Evolutionary conservation across 805 yeast species (phyloP).

Genomic region (Kodamaea neixiangensis): DNA sequence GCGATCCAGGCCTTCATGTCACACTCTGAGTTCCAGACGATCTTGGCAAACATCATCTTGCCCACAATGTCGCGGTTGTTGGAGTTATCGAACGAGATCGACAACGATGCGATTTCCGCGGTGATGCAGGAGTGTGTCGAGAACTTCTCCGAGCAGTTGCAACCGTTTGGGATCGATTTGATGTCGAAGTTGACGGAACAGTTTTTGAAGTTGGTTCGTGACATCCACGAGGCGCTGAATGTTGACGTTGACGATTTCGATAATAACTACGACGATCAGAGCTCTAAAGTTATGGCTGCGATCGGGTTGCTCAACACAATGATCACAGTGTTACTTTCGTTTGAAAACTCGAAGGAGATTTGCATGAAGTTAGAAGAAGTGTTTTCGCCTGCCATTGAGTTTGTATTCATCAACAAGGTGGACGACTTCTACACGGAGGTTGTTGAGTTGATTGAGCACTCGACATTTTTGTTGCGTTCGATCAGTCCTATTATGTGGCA

Average conservation of each 20-base stretch:
- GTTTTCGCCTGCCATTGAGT: slow-evolving; percentile 67
- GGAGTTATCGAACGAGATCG: slow-evolving; percentile 74
- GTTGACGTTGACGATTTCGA: slow-evolving; percentile 32
- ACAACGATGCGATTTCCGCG: slow-evolving; percentile 80
- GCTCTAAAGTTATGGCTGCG: slow-evolving; percentile 81
- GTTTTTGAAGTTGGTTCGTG: slow-evolving; percentile 31
- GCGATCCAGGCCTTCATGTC: slow-evolving; percentile 80
- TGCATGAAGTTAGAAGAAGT: slow-evolving; percentile 65
- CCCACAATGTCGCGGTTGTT: slow-evolving; percentile 81
- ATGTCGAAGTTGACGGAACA: slow-evolving; percentile 30
- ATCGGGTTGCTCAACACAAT: slow-evolving; percentile 79
- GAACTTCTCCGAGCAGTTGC: slow-evolving; percentile 79
- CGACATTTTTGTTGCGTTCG: slow-evolving; percentile 37
- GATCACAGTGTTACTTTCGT: slow-evolving; percentile 75
- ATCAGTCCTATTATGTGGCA: slow-evolving; percentile 75
- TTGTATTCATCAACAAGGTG: slow-evolving; percentile 63
- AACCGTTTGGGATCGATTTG: slow-evolving; percentile 30
- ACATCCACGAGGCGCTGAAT: slow-evolving; percentile 53
- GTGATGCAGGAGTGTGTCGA: slow-evolving; percentile 97
- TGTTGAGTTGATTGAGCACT: slow-evolving; percentile 65
- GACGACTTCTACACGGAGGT: slow-evolving; percentile 77
- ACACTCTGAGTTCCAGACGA: slow-evolving; percentile 65
- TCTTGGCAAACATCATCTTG: slow-evolving; percentile 66
- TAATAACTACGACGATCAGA: slow-evolving; percentile 29
- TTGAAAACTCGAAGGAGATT: slow-evolving; percentile 75